Percentiles rank a stretch among this genome's conserved stretches.
Evolutionary conservation across 2,329 filamentous ascomycete species (phyloP).

Genomic region (Phyllosticta capitalensis): DNA sequence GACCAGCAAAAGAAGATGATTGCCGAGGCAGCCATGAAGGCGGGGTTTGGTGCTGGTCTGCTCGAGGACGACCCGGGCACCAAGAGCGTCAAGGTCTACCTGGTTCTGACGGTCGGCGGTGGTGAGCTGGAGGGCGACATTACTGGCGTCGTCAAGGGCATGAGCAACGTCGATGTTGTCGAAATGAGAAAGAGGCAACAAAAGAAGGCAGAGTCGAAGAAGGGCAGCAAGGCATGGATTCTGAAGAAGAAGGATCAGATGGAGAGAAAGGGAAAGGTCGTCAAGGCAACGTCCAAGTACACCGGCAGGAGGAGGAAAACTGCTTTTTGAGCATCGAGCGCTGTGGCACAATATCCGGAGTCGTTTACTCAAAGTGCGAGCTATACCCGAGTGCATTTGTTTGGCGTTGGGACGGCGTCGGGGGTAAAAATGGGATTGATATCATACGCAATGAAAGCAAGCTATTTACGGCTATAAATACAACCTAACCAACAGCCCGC

Average conservation of each 20-base stretch:
- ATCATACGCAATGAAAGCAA: constrained; percentile 23
- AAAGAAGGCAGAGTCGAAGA: constrained; percentile 53
- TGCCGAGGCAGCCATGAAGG: constrained; percentile 76
- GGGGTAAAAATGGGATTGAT: constrained; percentile 7
- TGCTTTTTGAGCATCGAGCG: constrained; percentile 51
- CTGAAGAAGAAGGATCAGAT: constrained; percentile 84
- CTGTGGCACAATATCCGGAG: neutral
- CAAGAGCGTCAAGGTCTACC: constrained; percentile 93
- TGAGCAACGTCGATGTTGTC: constrained; percentile 73
- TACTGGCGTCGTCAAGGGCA: constrained; percentile 76
- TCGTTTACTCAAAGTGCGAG: neutral
- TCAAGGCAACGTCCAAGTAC: constrained; percentile 87
- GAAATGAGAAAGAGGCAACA: constrained; percentile 45
- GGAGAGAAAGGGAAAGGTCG: constrained; percentile 87
- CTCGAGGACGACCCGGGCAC: constrained; percentile 93
- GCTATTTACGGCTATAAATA: constrained; percentile 34
- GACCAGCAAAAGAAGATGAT: constrained; percentile 89
- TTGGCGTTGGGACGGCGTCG: constrained; percentile 24
- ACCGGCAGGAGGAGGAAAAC: constrained; percentile 79
- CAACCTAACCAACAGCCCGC: constrained; percentile 22
- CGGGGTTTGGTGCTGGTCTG: constrained; percentile 89
- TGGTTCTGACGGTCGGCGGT: constrained; percentile 81
- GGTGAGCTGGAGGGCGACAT: constrained; percentile 61
- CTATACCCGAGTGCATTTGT: constrained; percentile 9
- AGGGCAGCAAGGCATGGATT: constrained; percentile 80